These are phyloP conservation scores for Ampelocalamus luodianensis DNA, from an alignment of 176 grass and related monocot species.

Conservation along the genomic window DNA sequence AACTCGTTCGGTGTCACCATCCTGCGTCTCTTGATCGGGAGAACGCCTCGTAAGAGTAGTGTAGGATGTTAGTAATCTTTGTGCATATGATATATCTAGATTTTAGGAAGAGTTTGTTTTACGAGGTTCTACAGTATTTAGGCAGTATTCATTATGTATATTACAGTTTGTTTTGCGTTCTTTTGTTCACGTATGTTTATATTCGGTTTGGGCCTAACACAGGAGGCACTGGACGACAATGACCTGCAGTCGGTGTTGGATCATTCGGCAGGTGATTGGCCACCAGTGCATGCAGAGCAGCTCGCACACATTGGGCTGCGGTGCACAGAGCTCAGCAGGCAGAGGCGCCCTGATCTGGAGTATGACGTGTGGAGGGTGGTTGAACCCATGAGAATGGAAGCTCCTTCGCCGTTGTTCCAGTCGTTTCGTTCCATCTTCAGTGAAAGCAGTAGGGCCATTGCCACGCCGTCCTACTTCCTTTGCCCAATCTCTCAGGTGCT, in stretches of 20 bases:
- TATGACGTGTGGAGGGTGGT: too few species aligned
- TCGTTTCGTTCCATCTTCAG: not conserved
- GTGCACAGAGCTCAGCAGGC: too few species aligned
- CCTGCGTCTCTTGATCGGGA: slow-evolving; percentile 61
- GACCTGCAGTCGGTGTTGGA: slow-evolving; percentile 48
- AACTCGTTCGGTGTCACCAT: slow-evolving; percentile 64
- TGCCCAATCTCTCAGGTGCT: slow-evolving; percentile 63
- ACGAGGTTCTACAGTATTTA: too few species aligned
- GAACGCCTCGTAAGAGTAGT: too few species aligned
- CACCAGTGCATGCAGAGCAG: slow-evolving; percentile 50
- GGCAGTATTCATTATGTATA: too few species aligned
- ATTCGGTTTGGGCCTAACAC: too few species aligned
- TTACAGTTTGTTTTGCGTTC: too few species aligned
- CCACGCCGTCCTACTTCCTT: slow-evolving; percentile 57
- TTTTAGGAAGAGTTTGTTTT: too few species aligned
- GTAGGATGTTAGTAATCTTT: too few species aligned
- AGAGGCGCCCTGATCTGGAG: too few species aligned
- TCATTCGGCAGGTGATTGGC: slow-evolving; percentile 53
- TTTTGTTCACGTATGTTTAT: too few species aligned
- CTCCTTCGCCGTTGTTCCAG: not conserved
- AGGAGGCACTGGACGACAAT: slow-evolving; percentile 37
- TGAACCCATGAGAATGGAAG: slow-evolving; percentile 53
- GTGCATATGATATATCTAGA: too few species aligned
- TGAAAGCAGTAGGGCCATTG: slow-evolving; percentile 19
- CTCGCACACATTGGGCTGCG: slow-evolving; percentile 57